Evolutionary conservation across 2,329 filamentous ascomycete genomes (phyloP).

Genomic region (Ophiostoma tasmaniense): DNA sequence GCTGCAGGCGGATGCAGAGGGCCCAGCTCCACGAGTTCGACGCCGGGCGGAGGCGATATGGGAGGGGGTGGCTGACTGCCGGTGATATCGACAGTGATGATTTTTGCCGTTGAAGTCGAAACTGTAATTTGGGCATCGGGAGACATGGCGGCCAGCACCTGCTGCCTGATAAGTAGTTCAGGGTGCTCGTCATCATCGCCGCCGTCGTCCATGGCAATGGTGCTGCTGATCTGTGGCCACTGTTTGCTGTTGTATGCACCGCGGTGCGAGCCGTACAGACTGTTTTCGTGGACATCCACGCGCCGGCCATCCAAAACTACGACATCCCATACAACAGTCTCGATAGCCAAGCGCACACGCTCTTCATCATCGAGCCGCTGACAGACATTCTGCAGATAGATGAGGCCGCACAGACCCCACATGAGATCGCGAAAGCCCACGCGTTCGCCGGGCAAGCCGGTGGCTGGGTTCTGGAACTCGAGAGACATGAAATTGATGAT

Average conservation of each 20-base stretch:
- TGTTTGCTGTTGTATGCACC: constrained; percentile 20
- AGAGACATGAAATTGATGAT: constrained; percentile 56
- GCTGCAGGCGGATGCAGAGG: constrained; percentile 19
- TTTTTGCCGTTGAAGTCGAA: constrained; percentile 51
- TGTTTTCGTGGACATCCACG: constrained; percentile 42
- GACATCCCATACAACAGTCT: constrained; percentile 58
- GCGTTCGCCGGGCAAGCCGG: constrained; percentile 48
- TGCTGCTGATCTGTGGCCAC: constrained; percentile 24
- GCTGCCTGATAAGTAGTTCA: constrained; percentile 42
- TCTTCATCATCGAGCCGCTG: constrained; percentile 44
- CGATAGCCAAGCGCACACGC: constrained; percentile 36
- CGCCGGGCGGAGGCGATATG: constrained; percentile 47
- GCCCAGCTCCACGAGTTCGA: constrained; percentile 49
- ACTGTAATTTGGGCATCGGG: constrained; percentile 50
- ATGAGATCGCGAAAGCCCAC: constrained; percentile 55
- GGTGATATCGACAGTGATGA: constrained; percentile 55
- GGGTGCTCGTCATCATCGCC: constrained; percentile 37
- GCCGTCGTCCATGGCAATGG: constrained; percentile 19
- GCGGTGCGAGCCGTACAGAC: constrained; percentile 27
- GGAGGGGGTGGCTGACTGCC: constrained; percentile 44
- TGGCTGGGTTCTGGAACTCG: constrained; percentile 56
- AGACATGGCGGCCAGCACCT: constrained; percentile 47
- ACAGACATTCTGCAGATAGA: constrained; percentile 52
- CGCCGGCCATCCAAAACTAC: constrained; percentile 52
- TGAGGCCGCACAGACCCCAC: constrained; percentile 51